Conservation (phyloP, 1,139 yeast genomes). For the Candida smagusa region DNA sequence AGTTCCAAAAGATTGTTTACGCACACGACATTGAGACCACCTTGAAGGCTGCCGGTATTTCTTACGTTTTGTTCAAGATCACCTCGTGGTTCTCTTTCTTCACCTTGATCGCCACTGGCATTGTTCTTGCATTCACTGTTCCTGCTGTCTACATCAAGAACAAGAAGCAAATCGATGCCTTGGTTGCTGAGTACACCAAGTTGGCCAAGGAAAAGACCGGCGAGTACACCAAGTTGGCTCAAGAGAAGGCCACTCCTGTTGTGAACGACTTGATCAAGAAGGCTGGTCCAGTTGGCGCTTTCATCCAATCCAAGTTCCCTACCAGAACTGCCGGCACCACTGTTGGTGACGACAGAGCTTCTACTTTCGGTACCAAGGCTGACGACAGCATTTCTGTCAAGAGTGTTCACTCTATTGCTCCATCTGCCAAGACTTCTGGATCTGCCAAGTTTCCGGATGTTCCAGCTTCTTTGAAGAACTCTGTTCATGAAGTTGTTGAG, state of each 20-base stretch:
- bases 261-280: conserved; percentile 46
- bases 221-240: conserved; percentile 50
- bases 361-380: conserved; percentile 25
- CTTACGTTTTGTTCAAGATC: conserved; percentile 66
- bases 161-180: conserved; percentile 79
- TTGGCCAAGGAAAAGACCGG: conserved; percentile 55
- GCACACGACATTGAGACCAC: conserved; percentile 68
- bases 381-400: conserved; percentile 18
- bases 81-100: conserved; percentile 77
- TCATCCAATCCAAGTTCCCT: conserved; percentile 57
- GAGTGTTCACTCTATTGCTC: conserved; percentile 5
- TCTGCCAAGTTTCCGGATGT: conserved; percentile 49
- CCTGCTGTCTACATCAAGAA: conserved; percentile 74
- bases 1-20: conserved; percentile 58
- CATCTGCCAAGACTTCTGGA: conserved; percentile 29
- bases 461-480: conserved; percentile 24
- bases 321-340: conserved; percentile 73
- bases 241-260: conserved; percentile 52
- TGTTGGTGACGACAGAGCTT: conserved; percentile 47
- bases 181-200: conserved; percentile 54
- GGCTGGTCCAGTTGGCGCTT: conserved; percentile 63
- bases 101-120: conserved; percentile 55
- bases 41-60: conserved; percentile 64
- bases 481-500: conserved; percentile 10
- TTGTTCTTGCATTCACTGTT: conserved; percentile 64